Base-by-base conservation (phyloP, 805 yeast species). In the Hanseniaspora valbyensis region DNA sequence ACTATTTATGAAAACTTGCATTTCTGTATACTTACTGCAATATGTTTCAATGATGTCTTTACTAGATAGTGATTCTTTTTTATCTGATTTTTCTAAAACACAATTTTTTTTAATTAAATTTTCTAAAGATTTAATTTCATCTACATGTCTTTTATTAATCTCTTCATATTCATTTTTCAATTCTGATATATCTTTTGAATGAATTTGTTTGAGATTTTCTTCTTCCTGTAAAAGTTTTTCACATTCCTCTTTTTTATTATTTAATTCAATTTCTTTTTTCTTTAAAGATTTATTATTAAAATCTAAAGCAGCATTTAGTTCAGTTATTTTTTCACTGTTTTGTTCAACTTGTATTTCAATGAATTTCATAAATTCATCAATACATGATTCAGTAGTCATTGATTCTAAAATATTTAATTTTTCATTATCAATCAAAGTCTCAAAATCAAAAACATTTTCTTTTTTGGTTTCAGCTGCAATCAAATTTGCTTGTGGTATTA, bases 71-170 rank as follows among this genome's bases (percentile, higher is more conserved):
- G 30, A 28, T 28, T 12, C 30, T 28, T 28, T 16, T 34, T 34
- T 34, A 5, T 18, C 16, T 14, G 16, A 32, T 13, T 10, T 14
- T 5, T 8, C 34, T 32, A 8, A 32, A 32, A 28, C 30, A 28
- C 30, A 28, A 8, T 50, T 53, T 18, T 24, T 19, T 13, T 33
- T 34, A 1, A 50, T 18, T 37, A 25, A 25, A 18, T 39, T 43
- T 28, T 44, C 43, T n/a, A 50, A 32, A 7, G 37, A 16, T 12
- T 39, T 38, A 25, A 52, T 26, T 9, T 44, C 42, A 14, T 22
- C 30, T 7, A 32, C 12, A 36, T 38, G 49, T 16, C 40, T 28
- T 28, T 12, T 28, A 28, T 7, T 28, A 28, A 12, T 8, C 12
- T 28, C 30, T 28, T 28, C 10, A 28, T 28, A 12, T 12, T 28